Evolutionary conservation across 495 filamentous ascomycete species (phyloP).

Genomic region (Trypethelium eluteriae): DNA sequence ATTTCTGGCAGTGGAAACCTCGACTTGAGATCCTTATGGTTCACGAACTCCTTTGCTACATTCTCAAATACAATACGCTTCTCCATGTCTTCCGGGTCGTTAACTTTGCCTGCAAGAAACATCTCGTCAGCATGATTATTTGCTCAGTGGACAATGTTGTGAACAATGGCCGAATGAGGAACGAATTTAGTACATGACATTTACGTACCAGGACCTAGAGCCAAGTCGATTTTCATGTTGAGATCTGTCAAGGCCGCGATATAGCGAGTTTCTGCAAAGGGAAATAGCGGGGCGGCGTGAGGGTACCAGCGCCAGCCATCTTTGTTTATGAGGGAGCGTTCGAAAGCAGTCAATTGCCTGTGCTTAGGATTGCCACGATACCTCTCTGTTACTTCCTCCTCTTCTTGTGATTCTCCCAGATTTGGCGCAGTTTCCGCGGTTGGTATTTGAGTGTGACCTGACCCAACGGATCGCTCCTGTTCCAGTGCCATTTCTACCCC

Average conservation of each 20-base stretch:
- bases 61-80: background rate
- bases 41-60: background rate
- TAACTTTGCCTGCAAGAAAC: background rate
- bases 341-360: background rate
- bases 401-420: background rate
- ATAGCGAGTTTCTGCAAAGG: background rate
- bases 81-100: background rate
- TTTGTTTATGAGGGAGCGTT: background rate
- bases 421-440: too few species aligned
- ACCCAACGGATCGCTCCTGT: too few species aligned
- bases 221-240: background rate
- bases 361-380: too few species aligned
- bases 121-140: background rate
- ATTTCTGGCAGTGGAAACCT: background rate
- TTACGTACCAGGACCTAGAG: background rate
- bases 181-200: background rate
- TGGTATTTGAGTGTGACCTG: too few species aligned
- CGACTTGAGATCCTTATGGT: background rate
- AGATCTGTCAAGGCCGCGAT: background rate
- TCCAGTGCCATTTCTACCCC: too few species aligned
- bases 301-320: conserved; percentile 7
- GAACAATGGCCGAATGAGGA: too few species aligned
- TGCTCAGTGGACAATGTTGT: too few species aligned
- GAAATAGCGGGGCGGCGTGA: background rate
- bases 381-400: background rate